Conservation (phyloP, 2,329 filamentous ascomycete genomes). For the Microsporum canis region DNA sequence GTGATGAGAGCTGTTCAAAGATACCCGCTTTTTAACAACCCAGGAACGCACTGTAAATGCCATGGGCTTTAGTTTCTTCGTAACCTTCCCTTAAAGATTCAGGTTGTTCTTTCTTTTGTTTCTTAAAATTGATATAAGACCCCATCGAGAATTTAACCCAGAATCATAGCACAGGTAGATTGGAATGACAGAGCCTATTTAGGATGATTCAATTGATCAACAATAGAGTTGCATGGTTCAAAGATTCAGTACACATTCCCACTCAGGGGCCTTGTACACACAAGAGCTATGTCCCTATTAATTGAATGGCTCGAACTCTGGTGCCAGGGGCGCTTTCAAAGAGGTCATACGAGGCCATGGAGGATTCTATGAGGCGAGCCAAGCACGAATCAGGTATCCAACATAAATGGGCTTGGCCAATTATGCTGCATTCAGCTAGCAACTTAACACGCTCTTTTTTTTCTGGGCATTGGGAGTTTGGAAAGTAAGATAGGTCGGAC, state of each 20-base stretch:
- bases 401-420: not conserved
- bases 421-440: not conserved
- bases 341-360: not conserved
- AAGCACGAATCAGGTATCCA: not conserved
- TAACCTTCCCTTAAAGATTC: not conserved
- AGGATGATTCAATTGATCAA: not conserved
- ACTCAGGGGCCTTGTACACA: no score
- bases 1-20: not conserved
- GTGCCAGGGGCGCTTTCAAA: not conserved
- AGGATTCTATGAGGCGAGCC: not conserved
- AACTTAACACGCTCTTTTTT: not conserved
- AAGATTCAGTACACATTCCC: not conserved
- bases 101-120: not conserved
- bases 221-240: not conserved
- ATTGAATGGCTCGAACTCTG: not conserved
- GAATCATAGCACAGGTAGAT: no score
- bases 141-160: no score
- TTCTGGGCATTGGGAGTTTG: not conserved
- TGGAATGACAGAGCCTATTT: not conserved
- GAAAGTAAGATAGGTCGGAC: not conserved
- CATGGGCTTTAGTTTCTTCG: not conserved
- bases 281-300: no score
- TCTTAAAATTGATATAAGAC: not conserved
- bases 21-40: not conserved
- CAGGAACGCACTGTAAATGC: not conserved